Percentiles rank a stretch among this genome's conserved stretches.
These are phyloP conservation scores for Theileria orientalis DNA, from an alignment of 169 alveolate genomes.

Conservation along the genomic window DNA sequence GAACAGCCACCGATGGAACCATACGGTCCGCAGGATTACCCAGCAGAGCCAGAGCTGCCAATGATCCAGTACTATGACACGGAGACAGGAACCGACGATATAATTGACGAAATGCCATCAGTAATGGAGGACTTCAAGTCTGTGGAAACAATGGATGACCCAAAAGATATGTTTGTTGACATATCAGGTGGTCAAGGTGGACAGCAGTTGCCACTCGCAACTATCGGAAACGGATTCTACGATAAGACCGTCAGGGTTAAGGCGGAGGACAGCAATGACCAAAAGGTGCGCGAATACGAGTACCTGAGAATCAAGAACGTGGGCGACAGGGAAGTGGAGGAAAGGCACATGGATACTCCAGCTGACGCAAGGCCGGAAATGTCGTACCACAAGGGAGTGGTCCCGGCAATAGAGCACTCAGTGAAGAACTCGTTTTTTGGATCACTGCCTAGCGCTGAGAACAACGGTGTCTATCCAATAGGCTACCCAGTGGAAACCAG, in stretches of 20 bases:
- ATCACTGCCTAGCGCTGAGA: too few relatives aligned
- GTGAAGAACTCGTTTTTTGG: too few relatives aligned
- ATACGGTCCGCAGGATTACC: not conserved
- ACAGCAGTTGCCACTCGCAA: conserved; percentile 5
- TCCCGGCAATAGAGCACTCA: not conserved
- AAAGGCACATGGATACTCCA: conserved; percentile 3
- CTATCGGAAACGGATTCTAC: not conserved
- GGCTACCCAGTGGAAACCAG: too few relatives aligned
- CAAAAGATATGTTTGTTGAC: not conserved
- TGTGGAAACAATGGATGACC: not conserved
- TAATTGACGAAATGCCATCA: not conserved
- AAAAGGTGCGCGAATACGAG: conserved; percentile 20
- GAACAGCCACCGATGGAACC: not conserved
- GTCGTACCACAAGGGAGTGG: not conserved
- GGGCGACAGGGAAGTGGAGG: not conserved
- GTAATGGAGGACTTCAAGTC: conserved; percentile 11
- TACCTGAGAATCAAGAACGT: conserved; percentile 14
- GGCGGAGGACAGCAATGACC: not conserved
- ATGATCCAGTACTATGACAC: too few relatives aligned
- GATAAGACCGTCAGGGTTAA: conserved; percentile 6
- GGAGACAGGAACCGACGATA: not conserved
- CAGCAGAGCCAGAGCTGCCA: not conserved
- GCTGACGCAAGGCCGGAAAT: not conserved
- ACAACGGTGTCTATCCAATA: too few relatives aligned
- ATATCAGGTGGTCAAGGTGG: conserved; percentile 1